Base-by-base conservation (phyloP, 768 basidiomycete species). In the Phanerochaete carnosa region DNA sequence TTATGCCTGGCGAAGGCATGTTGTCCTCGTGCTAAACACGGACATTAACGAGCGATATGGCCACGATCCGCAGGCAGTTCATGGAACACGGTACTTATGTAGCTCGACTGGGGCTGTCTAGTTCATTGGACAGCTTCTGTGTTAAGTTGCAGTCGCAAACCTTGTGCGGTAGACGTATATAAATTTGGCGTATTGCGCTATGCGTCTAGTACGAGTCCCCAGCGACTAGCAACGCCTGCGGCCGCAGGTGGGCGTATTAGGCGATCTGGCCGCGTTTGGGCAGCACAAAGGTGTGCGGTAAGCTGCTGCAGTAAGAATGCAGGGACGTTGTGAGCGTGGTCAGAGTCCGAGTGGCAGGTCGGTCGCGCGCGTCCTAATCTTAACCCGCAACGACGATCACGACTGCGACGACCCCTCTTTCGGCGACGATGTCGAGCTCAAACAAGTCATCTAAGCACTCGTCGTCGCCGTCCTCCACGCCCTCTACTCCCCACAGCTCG, bases 371-470 rank as follows among this genome's bases (percentile, higher is more conserved):
- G 54, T 55, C 54, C 54, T 9, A 55, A 55, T 55, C 54, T 37
- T 15, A n/a, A 29, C 51, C 33, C 22, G 35, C 54, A 55, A 60
- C 63, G 56, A 61, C 66, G 59, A 56, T 57, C 57, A 55, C 67
- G 62, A 58, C 66, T 60, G 62, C 68, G 62, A 68, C 68, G 65
- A 68, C 67, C 63, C 51, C 39, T 30, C n/a, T 23, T 47, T 29
- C 55, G 50, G 63, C 66, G 68, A 85, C 65, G 68, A 85, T 84
- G 84, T 77, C 81, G 59, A 72, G 68, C 62, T 37, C 23, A 79
- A 79, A 68, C 75, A 77, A 62, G 63, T 16, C 59, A 11, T 32
- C 79, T 46, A 80, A 81, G 69, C 73, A 75, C 57, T 72, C 76
- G 23, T 73, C 77, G 45, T 70, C 76, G 28, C 72, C 81, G 55